phyloP scores from a whole-genome alignment of 2,329 filamentous ascomycete genomes.

The Diaporthe sp. region DNA sequence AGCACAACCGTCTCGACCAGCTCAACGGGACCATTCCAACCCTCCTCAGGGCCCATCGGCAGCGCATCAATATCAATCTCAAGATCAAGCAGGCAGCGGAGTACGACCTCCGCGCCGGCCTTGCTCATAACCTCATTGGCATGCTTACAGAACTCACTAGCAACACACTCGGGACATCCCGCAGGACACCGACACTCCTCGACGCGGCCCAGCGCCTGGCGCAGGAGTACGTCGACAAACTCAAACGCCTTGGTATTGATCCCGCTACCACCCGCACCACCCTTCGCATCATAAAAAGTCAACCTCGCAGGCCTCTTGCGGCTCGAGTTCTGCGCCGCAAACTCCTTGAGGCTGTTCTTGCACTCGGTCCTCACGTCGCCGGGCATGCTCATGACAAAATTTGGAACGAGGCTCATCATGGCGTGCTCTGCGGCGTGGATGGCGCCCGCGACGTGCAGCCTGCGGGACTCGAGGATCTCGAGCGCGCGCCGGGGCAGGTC shows the following conservation, averaged over 20 bases:
- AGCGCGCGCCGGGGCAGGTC: constrained; percentile 86
- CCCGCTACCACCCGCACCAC: constrained; percentile 84
- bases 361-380: constrained; percentile 96
- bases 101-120: constrained; percentile 83
- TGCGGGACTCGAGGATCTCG: constrained; percentile 78
- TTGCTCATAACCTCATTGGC: constrained; percentile 95
- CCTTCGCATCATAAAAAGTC: constrained; percentile 96
- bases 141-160: constrained; percentile 85
- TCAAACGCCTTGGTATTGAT: constrained; percentile 96
- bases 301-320: constrained; percentile 89
- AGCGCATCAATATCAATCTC: constrained; percentile 87
- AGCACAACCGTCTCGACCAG: constrained; percentile 89
- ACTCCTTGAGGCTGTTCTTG: constrained; percentile 89
- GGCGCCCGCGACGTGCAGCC: constrained; percentile 85
- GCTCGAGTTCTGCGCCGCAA: constrained; percentile 75
- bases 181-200: constrained; percentile 80
- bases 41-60: constrained; percentile 85
- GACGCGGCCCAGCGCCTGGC: constrained; percentile 81
- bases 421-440: constrained; percentile 98
- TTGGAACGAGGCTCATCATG: constrained; percentile 86
- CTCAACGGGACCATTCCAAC: constrained; percentile 79
- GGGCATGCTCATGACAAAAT: constrained; percentile 89
- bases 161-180: constrained; percentile 92
- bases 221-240: constrained; percentile 83
- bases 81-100: constrained; percentile 80